Evolutionary conservation across 2,329 filamentous ascomycete species (phyloP), one percentile per base, ranked within the genome.

Genomic region (Capronia epimyces): DNA sequence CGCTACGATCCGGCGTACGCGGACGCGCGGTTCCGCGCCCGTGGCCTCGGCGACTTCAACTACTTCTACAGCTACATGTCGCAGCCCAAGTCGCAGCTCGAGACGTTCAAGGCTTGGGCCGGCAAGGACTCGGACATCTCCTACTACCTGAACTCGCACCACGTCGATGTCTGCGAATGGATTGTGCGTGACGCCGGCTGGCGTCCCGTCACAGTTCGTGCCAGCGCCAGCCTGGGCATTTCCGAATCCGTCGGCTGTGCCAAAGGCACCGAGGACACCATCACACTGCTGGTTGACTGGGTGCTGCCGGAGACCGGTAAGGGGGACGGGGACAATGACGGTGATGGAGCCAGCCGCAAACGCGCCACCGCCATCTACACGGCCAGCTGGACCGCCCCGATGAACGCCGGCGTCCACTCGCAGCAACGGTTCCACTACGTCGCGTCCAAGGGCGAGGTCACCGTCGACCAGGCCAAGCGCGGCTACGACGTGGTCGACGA

Each of bases 21-120:
- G 12, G 90, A 96, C 68, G 91, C 91, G 12, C 42, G 48, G 36
- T 57, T 59, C 53, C 81, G 84, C 43, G 83, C 85, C 62, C 87
- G 88, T 12, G 73, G 81, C 65, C 75, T 96, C 6, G 90, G 90
- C 58, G 89, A 95, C 71, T 96, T 96, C 81, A 95, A 95, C 76
- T 96, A 96, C 77, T 96, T 95, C 69, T 96, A 95, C 78, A 86
- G 81, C 62, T 96, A 96, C 79, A 95, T 95, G 89, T 88, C 83
- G 43, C 89, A 95, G 75, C 87, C 85, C 54, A 95, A 94, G 73
- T 88, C 79, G 44, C 89, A 95, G 72, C 80, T 95, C 42, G 87
- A 94, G 75, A 95, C 89, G 0, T 95, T 95, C 82, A 90, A 89
- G 71, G 86, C 89, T 2, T 95, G 89, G 89, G 90, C 90, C 0